A percentile compares a stretch with the other conserved stretches of the same genome.
Conservation (phyloP, 768 basidiomycete species). For the Pisolithus sp. region DNA sequence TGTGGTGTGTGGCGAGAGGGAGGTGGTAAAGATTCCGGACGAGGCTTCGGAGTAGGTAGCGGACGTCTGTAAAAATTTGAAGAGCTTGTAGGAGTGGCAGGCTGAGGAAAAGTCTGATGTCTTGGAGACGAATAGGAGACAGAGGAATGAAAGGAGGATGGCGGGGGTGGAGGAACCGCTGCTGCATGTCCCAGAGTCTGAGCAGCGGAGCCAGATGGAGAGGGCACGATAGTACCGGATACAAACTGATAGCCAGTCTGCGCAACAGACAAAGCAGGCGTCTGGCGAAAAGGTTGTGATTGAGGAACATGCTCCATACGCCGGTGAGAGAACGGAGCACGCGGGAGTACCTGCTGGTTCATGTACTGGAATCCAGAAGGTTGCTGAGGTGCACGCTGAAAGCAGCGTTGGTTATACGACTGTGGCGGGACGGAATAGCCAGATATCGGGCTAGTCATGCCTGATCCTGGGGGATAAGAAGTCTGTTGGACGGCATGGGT, state of each 20-base stretch:
- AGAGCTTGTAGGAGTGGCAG: constrained; percentile 6
- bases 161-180: constrained; percentile 12
- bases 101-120: neutral
- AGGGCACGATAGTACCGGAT: neutral
- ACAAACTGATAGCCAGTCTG: constrained; percentile 6
- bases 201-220: constrained; percentile 2
- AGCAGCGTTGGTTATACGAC: constrained; percentile 6
- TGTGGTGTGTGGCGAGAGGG: constrained; percentile 16
- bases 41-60: constrained; percentile 23
- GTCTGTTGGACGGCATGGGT: constrained; percentile 3
- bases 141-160: constrained; percentile 3
- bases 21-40: constrained; percentile 22
- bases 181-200: constrained; percentile 8
- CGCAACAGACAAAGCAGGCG: constrained; percentile 11
- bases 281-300: constrained; percentile 16
- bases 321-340: constrained; percentile 9
- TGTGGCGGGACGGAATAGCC: constrained; percentile 5
- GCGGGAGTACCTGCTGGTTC: constrained; percentile 8
- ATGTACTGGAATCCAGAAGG: constrained; percentile 17
- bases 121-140: neutral
- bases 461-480: constrained; percentile 1
- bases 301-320: constrained; percentile 3
- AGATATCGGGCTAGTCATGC: neutral
- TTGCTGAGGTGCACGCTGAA: constrained; percentile 10
- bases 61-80: constrained; percentile 16